Conservation (phyloP, 2,329 filamentous ascomycete genomes). For the Penicillium sumatraense region DNA sequence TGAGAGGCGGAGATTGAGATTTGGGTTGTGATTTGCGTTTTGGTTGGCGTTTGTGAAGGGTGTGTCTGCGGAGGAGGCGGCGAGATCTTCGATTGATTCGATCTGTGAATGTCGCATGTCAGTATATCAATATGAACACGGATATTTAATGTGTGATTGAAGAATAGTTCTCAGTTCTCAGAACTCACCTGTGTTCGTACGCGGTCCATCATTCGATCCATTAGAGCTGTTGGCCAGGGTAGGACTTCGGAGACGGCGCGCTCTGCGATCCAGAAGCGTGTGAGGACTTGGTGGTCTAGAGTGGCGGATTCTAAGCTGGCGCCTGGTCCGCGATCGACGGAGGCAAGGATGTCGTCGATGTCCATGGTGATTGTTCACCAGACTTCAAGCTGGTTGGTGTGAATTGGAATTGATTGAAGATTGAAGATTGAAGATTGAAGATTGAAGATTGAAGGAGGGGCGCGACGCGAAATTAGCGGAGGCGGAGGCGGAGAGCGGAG, state of each 20-base stretch:
- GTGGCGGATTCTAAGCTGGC: constrained; percentile 41
- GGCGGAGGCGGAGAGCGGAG: constrained; percentile 27
- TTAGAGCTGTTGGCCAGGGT: constrained; percentile 73
- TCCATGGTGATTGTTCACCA: too few species aligned
- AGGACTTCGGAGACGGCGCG: constrained; percentile 88
- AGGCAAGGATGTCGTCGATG: constrained; percentile 78
- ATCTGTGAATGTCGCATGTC: too few species aligned
- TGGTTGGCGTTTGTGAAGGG: constrained; percentile 53
- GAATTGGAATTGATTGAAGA: not conserved
- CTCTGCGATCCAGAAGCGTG: constrained; percentile 91
- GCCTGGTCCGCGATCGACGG: constrained; percentile 66
- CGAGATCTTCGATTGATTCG: constrained; percentile 68
- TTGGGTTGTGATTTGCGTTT: constrained; percentile 76
- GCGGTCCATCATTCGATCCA: constrained; percentile 78
- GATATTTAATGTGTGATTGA: too few species aligned
- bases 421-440: not conserved
- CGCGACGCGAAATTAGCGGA: constrained; percentile 37
- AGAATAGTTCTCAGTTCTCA: too few species aligned
- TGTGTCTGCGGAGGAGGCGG: constrained; percentile 41
- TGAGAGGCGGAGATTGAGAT: constrained; percentile 89
- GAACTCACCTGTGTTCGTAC: constrained; percentile 63
- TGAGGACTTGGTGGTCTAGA: constrained; percentile 82
- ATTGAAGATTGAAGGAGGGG: constrained; percentile 9
- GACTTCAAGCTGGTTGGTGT: too few species aligned
- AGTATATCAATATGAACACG: too few species aligned